These are phyloP conservation scores for Exophiala sideris DNA, from an alignment of 2,329 filamentous ascomycete genomes.

Conservation along the genomic window DNA sequence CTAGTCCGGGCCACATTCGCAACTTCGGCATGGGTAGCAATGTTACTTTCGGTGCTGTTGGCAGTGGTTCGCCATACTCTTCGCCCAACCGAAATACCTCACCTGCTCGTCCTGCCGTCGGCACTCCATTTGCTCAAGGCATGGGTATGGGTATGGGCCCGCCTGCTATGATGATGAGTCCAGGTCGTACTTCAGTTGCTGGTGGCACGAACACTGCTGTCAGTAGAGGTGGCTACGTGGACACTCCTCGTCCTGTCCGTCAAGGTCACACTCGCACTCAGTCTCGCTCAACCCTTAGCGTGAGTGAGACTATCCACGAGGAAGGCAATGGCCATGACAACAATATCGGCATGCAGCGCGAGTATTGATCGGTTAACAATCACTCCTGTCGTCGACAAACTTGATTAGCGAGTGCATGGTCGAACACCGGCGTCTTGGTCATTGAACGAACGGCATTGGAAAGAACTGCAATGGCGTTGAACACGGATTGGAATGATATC, in stretches of 20 bases:
- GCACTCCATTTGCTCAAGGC: background rate
- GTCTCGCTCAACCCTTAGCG: constrained; percentile 1
- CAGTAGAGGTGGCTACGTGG: background rate
- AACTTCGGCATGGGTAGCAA: constrained; percentile 3
- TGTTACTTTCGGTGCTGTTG: background rate
- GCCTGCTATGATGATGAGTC: too few species aligned
- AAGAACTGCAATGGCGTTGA: too few species aligned
- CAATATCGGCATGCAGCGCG: too few species aligned
- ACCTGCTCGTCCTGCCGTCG: background rate
- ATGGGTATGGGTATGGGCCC: background rate
- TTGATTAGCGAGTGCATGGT: too few species aligned
- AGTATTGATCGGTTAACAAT: background rate
- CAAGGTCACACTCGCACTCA: background rate
- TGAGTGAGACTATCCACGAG: constrained; percentile 1
- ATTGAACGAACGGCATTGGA: too few species aligned
- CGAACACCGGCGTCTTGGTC: too few species aligned
- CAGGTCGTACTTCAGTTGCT: too few species aligned
- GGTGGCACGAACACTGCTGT: background rate
- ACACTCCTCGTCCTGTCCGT: background rate
- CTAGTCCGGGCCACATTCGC: background rate
- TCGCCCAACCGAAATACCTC: background rate
- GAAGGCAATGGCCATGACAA: background rate
- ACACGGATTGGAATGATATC: too few species aligned
- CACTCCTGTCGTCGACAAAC: too few species aligned
- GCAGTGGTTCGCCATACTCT: background rate